Evolutionary conservation across 768 basidiomycete species (phyloP).

Genomic region (Trametes maxima): DNA sequence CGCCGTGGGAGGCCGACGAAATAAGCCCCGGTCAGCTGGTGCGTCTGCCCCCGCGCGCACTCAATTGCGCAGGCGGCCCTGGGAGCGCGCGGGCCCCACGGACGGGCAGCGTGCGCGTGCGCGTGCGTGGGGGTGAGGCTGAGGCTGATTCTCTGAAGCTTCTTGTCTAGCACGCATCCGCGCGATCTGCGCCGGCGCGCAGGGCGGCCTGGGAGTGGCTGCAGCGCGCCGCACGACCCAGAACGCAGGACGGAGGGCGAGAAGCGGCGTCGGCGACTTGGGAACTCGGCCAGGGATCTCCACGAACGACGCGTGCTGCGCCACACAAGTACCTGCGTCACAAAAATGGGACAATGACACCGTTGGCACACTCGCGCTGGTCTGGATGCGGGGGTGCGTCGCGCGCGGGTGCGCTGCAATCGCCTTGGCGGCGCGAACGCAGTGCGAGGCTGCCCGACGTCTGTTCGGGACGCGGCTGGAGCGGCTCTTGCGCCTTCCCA

Average conservation of each 20-base stretch:
- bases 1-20: constrained; percentile 17
- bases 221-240: background rate
- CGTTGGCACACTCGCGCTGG: too few relatives aligned
- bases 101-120: background rate
- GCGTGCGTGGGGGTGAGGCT: background rate
- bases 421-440: background rate
- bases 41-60: constrained; percentile 10
- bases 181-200: background rate
- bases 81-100: constrained; percentile 7
- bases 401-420: background rate
- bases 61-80: constrained; percentile 8
- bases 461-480: constrained; percentile 8
- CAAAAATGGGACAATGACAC: too few relatives aligned
- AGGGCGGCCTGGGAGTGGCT: background rate
- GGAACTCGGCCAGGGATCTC: constrained; percentile 6
- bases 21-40: constrained; percentile 18
- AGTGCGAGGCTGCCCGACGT: background rate
- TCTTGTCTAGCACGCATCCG: background rate
- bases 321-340: background rate
- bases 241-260: constrained; percentile 4
- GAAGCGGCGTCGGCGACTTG: constrained; percentile 3
- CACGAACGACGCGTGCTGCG: background rate
- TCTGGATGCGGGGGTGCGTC: background rate
- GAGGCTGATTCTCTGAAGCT: background rate
- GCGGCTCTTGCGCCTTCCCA: constrained; percentile 11